Base-by-base conservation (phyloP, 1,284 basidiomycete genomes). In the Apiotrichum siamense region DNA sequence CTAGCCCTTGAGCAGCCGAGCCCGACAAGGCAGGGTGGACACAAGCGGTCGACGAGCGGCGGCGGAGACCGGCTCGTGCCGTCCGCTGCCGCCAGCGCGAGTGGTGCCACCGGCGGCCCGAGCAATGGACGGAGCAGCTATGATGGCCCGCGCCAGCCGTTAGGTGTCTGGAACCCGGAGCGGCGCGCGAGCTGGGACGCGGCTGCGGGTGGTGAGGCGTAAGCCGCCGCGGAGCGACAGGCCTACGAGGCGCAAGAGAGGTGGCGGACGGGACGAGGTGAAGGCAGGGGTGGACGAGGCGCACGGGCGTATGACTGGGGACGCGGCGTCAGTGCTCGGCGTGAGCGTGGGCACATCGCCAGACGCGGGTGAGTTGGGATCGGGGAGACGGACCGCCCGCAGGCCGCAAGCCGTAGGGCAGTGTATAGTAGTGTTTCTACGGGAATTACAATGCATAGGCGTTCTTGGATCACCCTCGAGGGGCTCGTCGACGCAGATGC, bases 181-280 rank as follows among this genome's bases (percentile, higher is more conserved):
- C 46, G 67, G 24, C 55, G 67, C 29, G 67, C 66, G 35, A 70
- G 68, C 47, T 70, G 63, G 55, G 62, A 62, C 37, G 64, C 64
- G 54, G 35, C 54, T 6, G 49, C 47, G 12, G 40, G 47, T 21
- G 44, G 20, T 21, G 36, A 9, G 18, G 23, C n/a, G n/a, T n/a
- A n/a, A n/a, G n/a, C n/a, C n/a, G n/a, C n/a, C n/a, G n/a, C n/a
- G n/a, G n/a, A n/a, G n/a, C n/a, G n/a, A n/a, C n/a, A n/a, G n/a
- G n/a, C n/a, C n/a, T n/a, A n/a, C n/a, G n/a, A n/a, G n/a, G n/a
- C n/a, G n/a, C n/a, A n/a, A 24, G 18, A 7, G 37, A 21, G 47
- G 52, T 54, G n/a, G 52, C 47, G 40, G 21, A 26, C 23, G 23
- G 29, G 7, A 15, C 6, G 42, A 13, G 12, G 27, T 20, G 11